These are phyloP conservation scores for Chaetomiaceae sp. DNA, from an alignment of 2,329 filamentous ascomycete species.

Conservation along the genomic window DNA sequence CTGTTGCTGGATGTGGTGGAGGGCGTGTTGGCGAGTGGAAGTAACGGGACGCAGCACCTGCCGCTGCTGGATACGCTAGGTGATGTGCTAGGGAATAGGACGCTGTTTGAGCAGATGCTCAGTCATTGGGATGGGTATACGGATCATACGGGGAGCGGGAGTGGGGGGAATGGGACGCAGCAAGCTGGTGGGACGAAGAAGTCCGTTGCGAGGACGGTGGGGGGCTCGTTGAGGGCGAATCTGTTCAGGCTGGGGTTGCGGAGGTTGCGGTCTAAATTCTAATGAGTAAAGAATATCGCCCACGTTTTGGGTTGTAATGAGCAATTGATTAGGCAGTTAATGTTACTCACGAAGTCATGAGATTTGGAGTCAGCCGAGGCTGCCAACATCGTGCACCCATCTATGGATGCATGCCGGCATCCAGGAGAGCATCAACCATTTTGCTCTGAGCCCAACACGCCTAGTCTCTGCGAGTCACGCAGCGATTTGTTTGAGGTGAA, in stretches of 20 bases:
- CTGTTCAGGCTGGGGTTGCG: constrained; percentile 6
- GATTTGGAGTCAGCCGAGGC: too few relatives aligned
- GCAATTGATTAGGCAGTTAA: too few relatives aligned
- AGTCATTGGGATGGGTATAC: background rate
- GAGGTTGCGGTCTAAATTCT: background rate
- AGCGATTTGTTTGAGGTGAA: too few relatives aligned
- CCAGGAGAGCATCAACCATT: too few relatives aligned
- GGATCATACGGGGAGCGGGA: too few relatives aligned
- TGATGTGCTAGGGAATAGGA: constrained; percentile 5
- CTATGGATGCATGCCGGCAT: too few relatives aligned
- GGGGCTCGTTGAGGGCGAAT: constrained; percentile 5
- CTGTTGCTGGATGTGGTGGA: constrained; percentile 34
- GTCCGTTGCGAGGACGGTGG: background rate
- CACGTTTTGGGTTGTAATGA: too few relatives aligned
- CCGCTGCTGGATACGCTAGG: constrained; percentile 3
- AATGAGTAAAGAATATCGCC: background rate
- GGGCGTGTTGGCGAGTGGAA: constrained; percentile 26
- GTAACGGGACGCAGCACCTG: background rate
- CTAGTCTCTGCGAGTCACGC: too few relatives aligned
- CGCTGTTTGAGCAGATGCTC: constrained; percentile 10
- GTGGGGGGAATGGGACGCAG: background rate
- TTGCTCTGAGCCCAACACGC: too few relatives aligned
- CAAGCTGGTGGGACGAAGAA: background rate
- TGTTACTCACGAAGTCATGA: too few relatives aligned
- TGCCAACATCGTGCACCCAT: too few relatives aligned